These are phyloP conservation scores for Geranium rotundifolium DNA, from an alignment of 345 rosid species.

Conservation along the genomic window DNA sequence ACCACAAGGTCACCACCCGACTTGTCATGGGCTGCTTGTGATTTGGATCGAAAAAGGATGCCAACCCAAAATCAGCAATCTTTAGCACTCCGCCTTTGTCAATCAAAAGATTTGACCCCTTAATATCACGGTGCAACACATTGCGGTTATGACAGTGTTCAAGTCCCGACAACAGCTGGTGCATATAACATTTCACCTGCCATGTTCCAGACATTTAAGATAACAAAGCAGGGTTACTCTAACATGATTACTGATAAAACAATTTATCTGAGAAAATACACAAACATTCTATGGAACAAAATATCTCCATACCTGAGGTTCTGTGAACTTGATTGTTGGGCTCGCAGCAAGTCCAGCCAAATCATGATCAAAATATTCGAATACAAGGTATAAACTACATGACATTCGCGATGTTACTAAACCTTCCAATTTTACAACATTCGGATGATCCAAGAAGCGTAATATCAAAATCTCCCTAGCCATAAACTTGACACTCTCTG, in stretches of 20 bases:
- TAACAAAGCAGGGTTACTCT: too few relatives aligned
- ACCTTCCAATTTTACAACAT: conserved; percentile 66
- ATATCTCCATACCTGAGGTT: conserved; percentile 39
- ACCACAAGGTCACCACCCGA: conserved; percentile 77
- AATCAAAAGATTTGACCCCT: conserved; percentile 78
- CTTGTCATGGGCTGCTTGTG: conserved; percentile 80
- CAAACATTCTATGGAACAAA: background rate
- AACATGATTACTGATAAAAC: too few relatives aligned
- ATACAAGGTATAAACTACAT: conserved; percentile 66
- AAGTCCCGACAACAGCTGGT: conserved; percentile 59
- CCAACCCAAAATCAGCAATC: conserved; percentile 83
- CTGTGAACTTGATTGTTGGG: conserved; percentile 55
- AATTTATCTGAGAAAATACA: background rate
- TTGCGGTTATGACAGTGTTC: conserved; percentile 64
- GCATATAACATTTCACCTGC: conserved; percentile 70
- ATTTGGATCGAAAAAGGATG: conserved; percentile 68
- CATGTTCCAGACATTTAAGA: conserved; percentile 3
- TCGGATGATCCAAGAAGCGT: conserved; percentile 62
- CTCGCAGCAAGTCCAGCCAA: conserved; percentile 78
- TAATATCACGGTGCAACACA: conserved; percentile 72
- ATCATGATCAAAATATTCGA: conserved; percentile 76
- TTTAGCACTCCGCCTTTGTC: conserved; percentile 59
- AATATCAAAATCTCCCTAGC: conserved; percentile 70
- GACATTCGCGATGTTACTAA: conserved; percentile 80
- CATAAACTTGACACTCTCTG: conserved; percentile 81